Conservation (phyloP, 306 rosid species). For the Glycine tomentella region DNA sequence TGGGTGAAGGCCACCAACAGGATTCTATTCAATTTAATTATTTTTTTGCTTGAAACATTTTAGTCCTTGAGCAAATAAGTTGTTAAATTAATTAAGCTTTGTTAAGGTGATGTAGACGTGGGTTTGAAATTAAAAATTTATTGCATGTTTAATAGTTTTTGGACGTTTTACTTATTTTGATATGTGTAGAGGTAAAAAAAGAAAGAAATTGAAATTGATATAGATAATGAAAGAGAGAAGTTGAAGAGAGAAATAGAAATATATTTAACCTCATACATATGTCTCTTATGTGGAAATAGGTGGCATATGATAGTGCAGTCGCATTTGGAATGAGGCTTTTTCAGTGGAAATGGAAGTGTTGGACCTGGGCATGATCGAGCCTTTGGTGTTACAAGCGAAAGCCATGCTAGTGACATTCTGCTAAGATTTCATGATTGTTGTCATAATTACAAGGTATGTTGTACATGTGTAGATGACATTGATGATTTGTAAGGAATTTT, state of each 20-base stretch:
- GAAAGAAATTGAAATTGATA: too few species aligned
- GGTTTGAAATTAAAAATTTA: too few species aligned
- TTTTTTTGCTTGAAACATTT: too few species aligned
- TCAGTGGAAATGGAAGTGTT: slow-evolving; percentile 79
- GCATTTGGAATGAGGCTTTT: slow-evolving; percentile 96
- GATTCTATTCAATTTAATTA: too few species aligned
- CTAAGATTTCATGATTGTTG: slow-evolving; percentile 87
- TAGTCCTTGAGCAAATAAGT: too few species aligned
- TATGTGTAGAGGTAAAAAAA: too few species aligned
- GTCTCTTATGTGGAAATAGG: slow-evolving; percentile 52
- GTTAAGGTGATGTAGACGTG: too few species aligned
- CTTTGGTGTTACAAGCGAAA: slow-evolving; percentile 86
- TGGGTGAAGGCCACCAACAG: too few species aligned
- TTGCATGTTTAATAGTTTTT: too few species aligned
- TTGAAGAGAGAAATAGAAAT: background rate
- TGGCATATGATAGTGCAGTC: slow-evolving; percentile 98
- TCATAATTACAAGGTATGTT: slow-evolving; percentile 77
- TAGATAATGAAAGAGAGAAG: too few species aligned
- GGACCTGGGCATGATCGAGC: slow-evolving; percentile 82
- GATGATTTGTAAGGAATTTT: slow-evolving; percentile 32
- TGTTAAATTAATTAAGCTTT: too few species aligned
- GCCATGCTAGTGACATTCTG: slow-evolving; percentile 78
- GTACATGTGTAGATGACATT: slow-evolving; percentile 27
- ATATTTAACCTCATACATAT: slow-evolving; percentile 31
- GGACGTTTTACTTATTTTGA: too few species aligned